Percentiles rank a stretch among this genome's conserved stretches.
These are phyloP conservation scores for Colletotrichum higginsianum DNA, from an alignment of 2,329 filamentous ascomycete genomes.

Conservation along the genomic window DNA sequence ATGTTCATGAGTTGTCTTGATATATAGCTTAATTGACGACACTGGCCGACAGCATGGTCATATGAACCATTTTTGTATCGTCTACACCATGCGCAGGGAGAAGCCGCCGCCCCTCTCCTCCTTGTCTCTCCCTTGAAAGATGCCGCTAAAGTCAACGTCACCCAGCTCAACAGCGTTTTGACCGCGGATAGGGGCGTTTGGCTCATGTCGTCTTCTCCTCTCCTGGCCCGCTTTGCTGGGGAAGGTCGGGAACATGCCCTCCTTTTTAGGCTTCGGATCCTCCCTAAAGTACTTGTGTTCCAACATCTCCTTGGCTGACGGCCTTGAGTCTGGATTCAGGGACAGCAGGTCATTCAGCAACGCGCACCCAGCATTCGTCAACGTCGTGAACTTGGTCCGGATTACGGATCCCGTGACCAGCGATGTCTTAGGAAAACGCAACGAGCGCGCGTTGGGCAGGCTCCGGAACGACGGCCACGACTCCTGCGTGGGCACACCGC, in stretches of 20 bases:
- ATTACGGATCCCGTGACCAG: slow-evolving; percentile 67
- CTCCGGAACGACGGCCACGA: slow-evolving; percentile 90
- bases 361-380: slow-evolving; percentile 81
- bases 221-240: slow-evolving; percentile 96
- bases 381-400: slow-evolving; percentile 83
- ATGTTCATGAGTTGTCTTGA: slow-evolving; percentile 37
- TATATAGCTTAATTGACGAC: slow-evolving; percentile 40
- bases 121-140: slow-evolving; percentile 77
- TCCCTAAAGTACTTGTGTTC: slow-evolving; percentile 88
- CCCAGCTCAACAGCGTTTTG: slow-evolving; percentile 72
- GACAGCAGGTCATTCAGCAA: slow-evolving; percentile 80
- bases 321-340: slow-evolving; percentile 81
- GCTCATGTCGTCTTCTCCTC: slow-evolving; percentile 78
- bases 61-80: slow-evolving; percentile 1
- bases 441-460: slow-evolving; percentile 86
- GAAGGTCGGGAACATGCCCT: slow-evolving; percentile 96
- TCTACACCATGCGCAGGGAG: slow-evolving; percentile 72
- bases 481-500: slow-evolving; percentile 86
- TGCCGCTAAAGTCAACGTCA: slow-evolving; percentile 76
- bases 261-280: slow-evolving; percentile 89
- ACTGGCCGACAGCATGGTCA: slow-evolving; percentile 16
- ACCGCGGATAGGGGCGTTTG: slow-evolving; percentile 86
- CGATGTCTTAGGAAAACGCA: slow-evolving; percentile 75
- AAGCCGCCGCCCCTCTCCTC: slow-evolving; percentile 78
- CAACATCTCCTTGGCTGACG: slow-evolving; percentile 81